Evolutionary conservation across 1,284 basidiomycete genomes (phyloP).

Genomic region (Psilocybe mexicana): DNA sequence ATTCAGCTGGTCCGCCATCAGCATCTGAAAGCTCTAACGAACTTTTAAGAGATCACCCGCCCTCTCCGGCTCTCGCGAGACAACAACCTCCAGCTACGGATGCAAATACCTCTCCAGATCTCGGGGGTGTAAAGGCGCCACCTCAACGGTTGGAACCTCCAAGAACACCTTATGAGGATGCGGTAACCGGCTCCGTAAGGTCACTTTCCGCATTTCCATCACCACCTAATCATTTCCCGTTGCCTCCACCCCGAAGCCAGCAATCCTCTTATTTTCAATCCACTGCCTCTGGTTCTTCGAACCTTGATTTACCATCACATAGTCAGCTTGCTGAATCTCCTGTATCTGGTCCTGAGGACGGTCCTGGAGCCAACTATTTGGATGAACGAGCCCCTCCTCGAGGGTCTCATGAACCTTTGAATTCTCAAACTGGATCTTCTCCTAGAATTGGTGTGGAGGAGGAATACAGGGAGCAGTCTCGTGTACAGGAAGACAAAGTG

Average conservation of each 20-base stretch:
- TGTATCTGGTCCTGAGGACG: slow-evolving; percentile 27
- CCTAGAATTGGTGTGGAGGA: slow-evolving; percentile 21
- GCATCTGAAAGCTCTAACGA: slow-evolving; percentile 20
- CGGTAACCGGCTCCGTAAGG: slow-evolving; percentile 55
- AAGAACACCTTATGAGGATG: slow-evolving; percentile 35
- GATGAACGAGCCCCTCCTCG: slow-evolving; percentile 10
- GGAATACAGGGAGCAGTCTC: slow-evolving; percentile 15
- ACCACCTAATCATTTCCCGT: slow-evolving; percentile 69
- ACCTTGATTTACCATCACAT: slow-evolving; percentile 29
- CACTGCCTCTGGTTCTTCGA: slow-evolving; percentile 29
- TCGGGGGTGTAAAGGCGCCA: slow-evolving; percentile 13
- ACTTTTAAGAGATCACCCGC: slow-evolving; percentile 14
- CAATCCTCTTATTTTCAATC: slow-evolving; percentile 33
- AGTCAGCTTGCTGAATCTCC: slow-evolving; percentile 32
- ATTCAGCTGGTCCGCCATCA: slow-evolving; percentile 17
- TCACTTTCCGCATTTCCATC: slow-evolving; percentile 70
- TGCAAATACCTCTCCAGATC: not conserved
- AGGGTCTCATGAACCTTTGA: slow-evolving; percentile 3
- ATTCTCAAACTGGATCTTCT: not conserved
- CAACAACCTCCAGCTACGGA: slow-evolving; percentile 7
- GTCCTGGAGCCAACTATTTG: slow-evolving; percentile 8
- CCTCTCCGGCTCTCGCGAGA: slow-evolving; percentile 17
- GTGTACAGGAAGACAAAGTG: not conserved
- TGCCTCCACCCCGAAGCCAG: slow-evolving; percentile 47
- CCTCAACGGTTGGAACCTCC: slow-evolving; percentile 34